A percentile compares a stretch with the other conserved stretches of the same genome.
Evolutionary conservation across 768 basidiomycete genomes (phyloP).

Genomic region (Chalciporus sphaerocephalus): DNA sequence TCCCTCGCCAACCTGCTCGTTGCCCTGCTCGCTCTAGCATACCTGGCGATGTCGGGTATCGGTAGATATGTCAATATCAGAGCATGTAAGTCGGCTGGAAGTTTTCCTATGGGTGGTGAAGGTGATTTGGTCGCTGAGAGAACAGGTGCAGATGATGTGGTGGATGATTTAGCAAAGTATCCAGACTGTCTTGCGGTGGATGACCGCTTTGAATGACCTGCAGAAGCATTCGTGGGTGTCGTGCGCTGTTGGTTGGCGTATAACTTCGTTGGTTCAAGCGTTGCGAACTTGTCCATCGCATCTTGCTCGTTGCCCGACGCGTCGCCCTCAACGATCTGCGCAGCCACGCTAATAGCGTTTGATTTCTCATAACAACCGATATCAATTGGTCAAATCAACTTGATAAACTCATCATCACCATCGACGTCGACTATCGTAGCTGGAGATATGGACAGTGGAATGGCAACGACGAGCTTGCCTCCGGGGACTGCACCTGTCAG

Average conservation of each 20-base stretch:
- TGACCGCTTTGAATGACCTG: constrained; percentile 15
- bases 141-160: constrained; percentile 3
- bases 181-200: constrained; percentile 8
- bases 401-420: neutral
- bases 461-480: constrained; percentile 14
- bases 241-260: constrained; percentile 34
- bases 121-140: constrained; percentile 26
- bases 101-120: constrained; percentile 57
- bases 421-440: neutral
- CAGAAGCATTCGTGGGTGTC: neutral
- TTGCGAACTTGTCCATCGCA: constrained; percentile 80
- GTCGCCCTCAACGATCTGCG: constrained; percentile 1
- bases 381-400: neutral
- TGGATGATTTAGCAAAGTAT: constrained; percentile 3
- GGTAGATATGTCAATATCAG: constrained; percentile 70
- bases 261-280: constrained; percentile 71
- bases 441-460: neutral
- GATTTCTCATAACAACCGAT: neutral
- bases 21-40: constrained; percentile 63
- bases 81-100: constrained; percentile 75
- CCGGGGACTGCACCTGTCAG: constrained; percentile 53
- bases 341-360: constrained; percentile 7
- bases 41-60: constrained; percentile 74
- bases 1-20: constrained; percentile 60
- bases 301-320: constrained; percentile 6